Conservation (phyloP, 345 rosid species). For the Populus nigra region DNA sequence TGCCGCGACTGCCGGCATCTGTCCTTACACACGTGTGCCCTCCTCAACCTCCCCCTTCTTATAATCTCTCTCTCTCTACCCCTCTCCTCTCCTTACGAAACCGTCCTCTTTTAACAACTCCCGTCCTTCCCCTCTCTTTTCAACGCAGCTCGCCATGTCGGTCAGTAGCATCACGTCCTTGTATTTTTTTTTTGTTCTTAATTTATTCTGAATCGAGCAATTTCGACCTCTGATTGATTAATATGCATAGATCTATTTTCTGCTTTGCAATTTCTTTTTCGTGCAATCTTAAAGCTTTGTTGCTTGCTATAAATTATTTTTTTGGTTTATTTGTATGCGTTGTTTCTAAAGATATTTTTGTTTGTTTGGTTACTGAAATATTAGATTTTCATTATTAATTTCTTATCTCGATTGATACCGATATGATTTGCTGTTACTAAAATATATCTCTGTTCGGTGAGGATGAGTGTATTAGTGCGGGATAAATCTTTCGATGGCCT, state of each 20-base stretch:
- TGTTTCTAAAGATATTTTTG: too few species aligned
- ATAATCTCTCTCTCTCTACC: neutral
- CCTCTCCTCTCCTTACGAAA: neutral
- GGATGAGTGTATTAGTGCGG: neutral
- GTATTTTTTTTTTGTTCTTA: neutral
- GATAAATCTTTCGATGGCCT: neutral
- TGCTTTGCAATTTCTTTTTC: neutral
- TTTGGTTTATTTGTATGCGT: too few species aligned
- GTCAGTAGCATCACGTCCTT: conserved; percentile 4
- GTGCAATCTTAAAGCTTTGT: neutral
- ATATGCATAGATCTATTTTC: conserved; percentile 6
- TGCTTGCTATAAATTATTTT: neutral
- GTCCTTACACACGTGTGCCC: neutral
- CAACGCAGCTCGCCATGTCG: conserved; percentile 19
- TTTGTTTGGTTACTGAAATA: too few species aligned
- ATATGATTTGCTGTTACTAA: neutral
- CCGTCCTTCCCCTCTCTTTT: neutral
- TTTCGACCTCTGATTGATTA: neutral
- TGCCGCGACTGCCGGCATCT: conserved; percentile 21
- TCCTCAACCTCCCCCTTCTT: neutral
- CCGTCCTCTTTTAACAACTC: neutral
- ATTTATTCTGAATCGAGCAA: neutral
- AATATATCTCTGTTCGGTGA: neutral
- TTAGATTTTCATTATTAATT: too few species aligned
- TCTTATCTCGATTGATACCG: neutral